Evolutionary conservation across 192 early-diverging fungal genomes (phyloP).

Genomic region (Linnemannia zychae): DNA sequence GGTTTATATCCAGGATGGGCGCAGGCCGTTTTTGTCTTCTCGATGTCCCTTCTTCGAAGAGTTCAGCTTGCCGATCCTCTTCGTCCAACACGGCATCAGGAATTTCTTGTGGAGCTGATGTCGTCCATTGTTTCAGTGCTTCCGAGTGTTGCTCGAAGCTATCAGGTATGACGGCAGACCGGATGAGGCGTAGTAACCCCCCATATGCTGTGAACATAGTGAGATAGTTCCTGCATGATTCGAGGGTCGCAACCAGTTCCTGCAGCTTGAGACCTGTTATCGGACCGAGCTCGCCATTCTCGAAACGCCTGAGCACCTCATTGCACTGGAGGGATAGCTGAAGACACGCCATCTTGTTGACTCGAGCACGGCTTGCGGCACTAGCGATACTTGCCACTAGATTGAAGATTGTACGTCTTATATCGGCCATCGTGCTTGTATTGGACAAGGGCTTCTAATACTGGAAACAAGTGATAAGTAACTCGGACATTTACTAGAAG

Average conservation of each 20-base stretch:
- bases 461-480: neutral
- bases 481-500: neutral
- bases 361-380: neutral
- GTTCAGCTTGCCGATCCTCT: neutral
- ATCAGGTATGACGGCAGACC: neutral
- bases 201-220: conserved; percentile 22
- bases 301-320: conserved; percentile 4
- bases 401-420: conserved; percentile 3
- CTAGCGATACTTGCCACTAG: conserved; percentile 14
- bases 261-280: conserved; percentile 4
- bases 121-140: conserved; percentile 9
- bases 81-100: neutral
- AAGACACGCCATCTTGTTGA: conserved; percentile 19
- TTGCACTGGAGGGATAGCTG: conserved; percentile 8
- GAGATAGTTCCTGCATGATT: conserved; percentile 11
- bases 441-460: neutral
- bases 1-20: conserved; percentile 9
- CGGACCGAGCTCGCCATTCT: conserved; percentile 25
- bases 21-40: neutral
- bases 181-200: conserved; percentile 9
- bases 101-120: neutral
- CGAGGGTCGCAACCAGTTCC: conserved; percentile 15
- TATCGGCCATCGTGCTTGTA: conserved; percentile 23
- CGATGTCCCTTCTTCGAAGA: conserved; percentile 4
- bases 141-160: conserved; percentile 10